Percentiles rank a stretch among this genome's conserved stretches.
These are phyloP conservation scores for Cenchrus americanus DNA, from an alignment of 176 grass and related monocot species.

Conservation along the genomic window DNA sequence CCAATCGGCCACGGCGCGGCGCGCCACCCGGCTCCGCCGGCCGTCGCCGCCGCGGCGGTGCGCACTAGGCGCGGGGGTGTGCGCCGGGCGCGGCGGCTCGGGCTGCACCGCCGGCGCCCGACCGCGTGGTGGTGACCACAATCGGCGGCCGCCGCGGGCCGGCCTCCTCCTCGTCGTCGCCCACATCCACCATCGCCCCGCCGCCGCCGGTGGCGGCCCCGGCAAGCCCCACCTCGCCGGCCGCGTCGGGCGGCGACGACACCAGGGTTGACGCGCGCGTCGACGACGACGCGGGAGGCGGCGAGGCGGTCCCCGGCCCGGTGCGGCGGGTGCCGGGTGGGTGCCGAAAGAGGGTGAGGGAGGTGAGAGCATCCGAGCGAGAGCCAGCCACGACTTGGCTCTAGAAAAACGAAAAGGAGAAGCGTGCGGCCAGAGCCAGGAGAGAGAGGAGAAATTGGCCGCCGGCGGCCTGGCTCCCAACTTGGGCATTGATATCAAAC, in stretches of 20 bases:
- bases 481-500: no score
- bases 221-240: background rate
- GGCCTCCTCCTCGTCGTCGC: slow-evolving; percentile 37
- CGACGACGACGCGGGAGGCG: slow-evolving; percentile 27
- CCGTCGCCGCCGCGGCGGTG: no score
- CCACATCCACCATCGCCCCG: slow-evolving; percentile 45
- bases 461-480: no score
- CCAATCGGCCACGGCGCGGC: no score
- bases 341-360: no score
- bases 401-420: no score
- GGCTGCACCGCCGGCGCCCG: slow-evolving; percentile 45
- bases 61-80: slow-evolving; percentile 72
- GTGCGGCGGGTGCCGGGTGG: background rate
- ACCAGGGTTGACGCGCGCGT: slow-evolving; percentile 34
- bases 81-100: slow-evolving; percentile 65
- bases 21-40: no score
- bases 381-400: no score
- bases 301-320: slow-evolving; percentile 25
- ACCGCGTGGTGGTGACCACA: slow-evolving; percentile 80
- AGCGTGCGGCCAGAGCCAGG: no score
- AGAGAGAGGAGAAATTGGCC: no score
- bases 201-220: background rate
- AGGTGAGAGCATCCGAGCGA: no score
- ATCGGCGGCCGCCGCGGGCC: slow-evolving; percentile 56
- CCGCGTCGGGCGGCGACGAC: background rate